phyloP scores from a whole-genome alignment of 495 filamentous ascomycete species.

The Tuber umbilicatum region DNA sequence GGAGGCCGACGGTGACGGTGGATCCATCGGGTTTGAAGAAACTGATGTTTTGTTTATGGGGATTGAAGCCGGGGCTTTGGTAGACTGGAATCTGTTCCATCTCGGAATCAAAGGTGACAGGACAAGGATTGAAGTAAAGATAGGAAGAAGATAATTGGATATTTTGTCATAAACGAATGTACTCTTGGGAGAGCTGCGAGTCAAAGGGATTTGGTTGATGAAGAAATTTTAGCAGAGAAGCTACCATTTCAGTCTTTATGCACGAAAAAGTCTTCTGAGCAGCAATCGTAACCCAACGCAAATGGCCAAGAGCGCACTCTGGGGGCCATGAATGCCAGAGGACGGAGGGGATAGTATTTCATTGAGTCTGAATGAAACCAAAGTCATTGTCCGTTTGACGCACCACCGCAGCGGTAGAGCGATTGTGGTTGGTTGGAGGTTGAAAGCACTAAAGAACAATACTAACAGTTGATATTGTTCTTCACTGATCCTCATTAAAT shows the following conservation, averaged over 20 bases:
- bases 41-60: constrained; percentile 54
- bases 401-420: not conserved
- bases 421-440: not conserved
- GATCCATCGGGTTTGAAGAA: constrained; percentile 51
- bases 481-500: not conserved
- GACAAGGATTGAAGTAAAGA: not conserved
- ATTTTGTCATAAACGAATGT: not conserved
- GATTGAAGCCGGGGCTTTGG: constrained; percentile 47
- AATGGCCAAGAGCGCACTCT: not conserved
- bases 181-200: not conserved
- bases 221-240: not conserved
- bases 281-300: not conserved
- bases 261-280: not conserved
- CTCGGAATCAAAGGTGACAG: not conserved
- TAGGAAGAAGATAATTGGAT: not conserved
- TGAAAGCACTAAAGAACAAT: not conserved
- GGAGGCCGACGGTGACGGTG: constrained; percentile 49
- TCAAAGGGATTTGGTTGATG: not conserved
- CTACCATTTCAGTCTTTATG: not conserved
- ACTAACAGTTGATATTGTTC: constrained; percentile 6
- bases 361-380: not conserved
- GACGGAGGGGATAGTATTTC: not conserved
- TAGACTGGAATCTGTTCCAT: constrained; percentile 2
- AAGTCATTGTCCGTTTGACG: not conserved
- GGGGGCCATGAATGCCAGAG: not conserved